A percentile compares a stretch with the other conserved stretches of the same genome.
These are phyloP conservation scores for Aspergillus hortae DNA, from an alignment of 2,329 filamentous ascomycete genomes.

Conservation along the genomic window DNA sequence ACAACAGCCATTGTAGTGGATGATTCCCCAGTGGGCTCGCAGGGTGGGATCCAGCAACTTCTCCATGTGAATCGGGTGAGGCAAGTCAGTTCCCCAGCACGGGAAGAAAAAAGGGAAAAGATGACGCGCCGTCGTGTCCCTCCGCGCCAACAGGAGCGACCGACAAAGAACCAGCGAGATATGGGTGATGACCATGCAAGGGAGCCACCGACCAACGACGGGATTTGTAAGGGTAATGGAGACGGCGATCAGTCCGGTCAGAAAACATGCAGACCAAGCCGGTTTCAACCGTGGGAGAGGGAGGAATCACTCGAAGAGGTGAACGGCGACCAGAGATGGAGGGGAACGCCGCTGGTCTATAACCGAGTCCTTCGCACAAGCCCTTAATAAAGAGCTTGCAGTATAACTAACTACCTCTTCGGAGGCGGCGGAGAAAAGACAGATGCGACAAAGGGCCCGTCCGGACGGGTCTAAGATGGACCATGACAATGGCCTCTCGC, in stretches of 20 bases:
- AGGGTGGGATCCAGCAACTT: neutral
- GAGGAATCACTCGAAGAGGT: neutral
- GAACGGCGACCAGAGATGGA: neutral
- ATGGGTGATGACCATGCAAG: constrained; percentile 18
- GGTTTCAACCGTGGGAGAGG: neutral
- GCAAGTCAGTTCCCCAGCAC: neutral
- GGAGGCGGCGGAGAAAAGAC: too few species aligned
- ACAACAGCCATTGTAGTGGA: neutral
- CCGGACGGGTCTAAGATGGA: too few species aligned
- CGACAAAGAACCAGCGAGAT: constrained; percentile 2
- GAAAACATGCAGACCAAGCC: too few species aligned
- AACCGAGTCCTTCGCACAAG: neutral
- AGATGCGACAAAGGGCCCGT: too few species aligned
- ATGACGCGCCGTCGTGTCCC: constrained; percentile 4
- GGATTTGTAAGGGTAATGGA: constrained; percentile 10
- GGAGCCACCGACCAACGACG: constrained; percentile 10
- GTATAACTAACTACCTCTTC: too few species aligned
- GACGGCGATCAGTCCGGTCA: constrained; percentile 2
- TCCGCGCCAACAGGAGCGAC: constrained; percentile 10
- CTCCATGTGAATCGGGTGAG: neutral
- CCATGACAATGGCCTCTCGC: too few species aligned
- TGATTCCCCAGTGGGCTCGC: neutral
- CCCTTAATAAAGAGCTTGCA: neutral
- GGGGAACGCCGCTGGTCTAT: neutral
- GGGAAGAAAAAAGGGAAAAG: constrained; percentile 1